Conservation (phyloP, 2,329 filamentous ascomycete genomes). For the Microcyclosporella mali region DNA sequence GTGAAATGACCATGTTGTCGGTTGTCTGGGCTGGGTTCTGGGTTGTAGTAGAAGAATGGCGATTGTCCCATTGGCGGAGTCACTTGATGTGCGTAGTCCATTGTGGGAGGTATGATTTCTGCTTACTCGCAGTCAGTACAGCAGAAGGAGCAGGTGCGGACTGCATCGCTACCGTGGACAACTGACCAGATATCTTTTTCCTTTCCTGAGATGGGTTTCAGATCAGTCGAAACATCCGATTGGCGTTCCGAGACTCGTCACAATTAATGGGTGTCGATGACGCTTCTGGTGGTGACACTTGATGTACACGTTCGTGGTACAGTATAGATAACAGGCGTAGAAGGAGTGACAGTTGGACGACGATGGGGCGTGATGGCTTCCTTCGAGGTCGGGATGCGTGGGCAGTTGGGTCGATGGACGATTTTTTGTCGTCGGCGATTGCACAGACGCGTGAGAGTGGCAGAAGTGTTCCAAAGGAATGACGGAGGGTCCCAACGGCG, state of each 20-base stretch:
- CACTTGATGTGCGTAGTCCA: slow-evolving; percentile 39
- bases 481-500: slow-evolving; percentile 13
- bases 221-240: slow-evolving; percentile 16
- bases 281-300: slow-evolving; percentile 12
- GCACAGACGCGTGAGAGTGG: slow-evolving; percentile 17
- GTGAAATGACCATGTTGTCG: slow-evolving; percentile 72
- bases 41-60: slow-evolving; percentile 81
- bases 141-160: slow-evolving; percentile 3
- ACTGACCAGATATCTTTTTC: slow-evolving; percentile 16
- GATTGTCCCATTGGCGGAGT: slow-evolving; percentile 57
- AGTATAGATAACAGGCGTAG: slow-evolving; percentile 10
- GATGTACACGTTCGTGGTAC: slow-evolving; percentile 14
- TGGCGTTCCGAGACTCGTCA: slow-evolving; percentile 10
- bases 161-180: slow-evolving; percentile 11
- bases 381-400: slow-evolving; percentile 2
- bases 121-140: slow-evolving; percentile 18
- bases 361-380: slow-evolving; percentile 5
- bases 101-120: slow-evolving; percentile 16
- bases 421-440: slow-evolving; percentile 15
- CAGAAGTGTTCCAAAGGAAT: slow-evolving; percentile 21
- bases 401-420: slow-evolving; percentile 8
- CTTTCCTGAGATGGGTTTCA: slow-evolving; percentile 5
- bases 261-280: slow-evolving; percentile 14
- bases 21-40: slow-evolving; percentile 65
- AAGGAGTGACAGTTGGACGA: slow-evolving; percentile 18